Percentiles rank a stretch among this genome's conserved stretches.
Conservation (phyloP, 2,329 filamentous ascomycete genomes). For the Epichloe scottii region DNA sequence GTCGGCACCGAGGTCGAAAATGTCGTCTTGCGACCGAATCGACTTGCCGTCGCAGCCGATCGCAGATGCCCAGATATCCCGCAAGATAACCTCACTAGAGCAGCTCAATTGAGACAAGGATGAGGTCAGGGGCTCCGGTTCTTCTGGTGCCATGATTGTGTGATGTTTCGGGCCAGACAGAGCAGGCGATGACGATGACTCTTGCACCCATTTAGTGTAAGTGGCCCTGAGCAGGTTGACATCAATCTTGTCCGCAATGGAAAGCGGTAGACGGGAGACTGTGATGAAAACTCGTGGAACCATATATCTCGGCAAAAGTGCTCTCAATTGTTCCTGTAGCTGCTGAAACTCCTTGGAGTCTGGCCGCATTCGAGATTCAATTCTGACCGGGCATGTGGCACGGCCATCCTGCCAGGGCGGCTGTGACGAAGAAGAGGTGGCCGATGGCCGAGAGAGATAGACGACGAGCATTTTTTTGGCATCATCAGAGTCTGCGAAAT, state of each 20-base stretch:
- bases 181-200: not conserved
- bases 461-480: not conserved
- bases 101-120: not conserved
- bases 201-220: not conserved
- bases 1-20: not conserved
- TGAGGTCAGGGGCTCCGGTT: not conserved
- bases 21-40: not conserved
- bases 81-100: not conserved
- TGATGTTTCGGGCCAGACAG: not conserved
- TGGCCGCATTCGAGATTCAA: not conserved
- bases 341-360: not conserved
- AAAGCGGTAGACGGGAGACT: not conserved
- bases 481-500: not conserved
- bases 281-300: not conserved
- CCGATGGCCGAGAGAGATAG: not conserved
- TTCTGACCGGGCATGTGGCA: not conserved
- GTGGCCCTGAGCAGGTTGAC: not conserved
- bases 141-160: not conserved
- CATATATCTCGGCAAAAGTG: not conserved
- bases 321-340: not conserved
- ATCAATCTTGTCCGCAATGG: not conserved
- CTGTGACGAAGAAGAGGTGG: not conserved
- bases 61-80: not conserved
- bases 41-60: not conserved
- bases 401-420: not conserved